phyloP scores from a whole-genome alignment of 345 rosid genomes.

The Salix dunnii region DNA sequence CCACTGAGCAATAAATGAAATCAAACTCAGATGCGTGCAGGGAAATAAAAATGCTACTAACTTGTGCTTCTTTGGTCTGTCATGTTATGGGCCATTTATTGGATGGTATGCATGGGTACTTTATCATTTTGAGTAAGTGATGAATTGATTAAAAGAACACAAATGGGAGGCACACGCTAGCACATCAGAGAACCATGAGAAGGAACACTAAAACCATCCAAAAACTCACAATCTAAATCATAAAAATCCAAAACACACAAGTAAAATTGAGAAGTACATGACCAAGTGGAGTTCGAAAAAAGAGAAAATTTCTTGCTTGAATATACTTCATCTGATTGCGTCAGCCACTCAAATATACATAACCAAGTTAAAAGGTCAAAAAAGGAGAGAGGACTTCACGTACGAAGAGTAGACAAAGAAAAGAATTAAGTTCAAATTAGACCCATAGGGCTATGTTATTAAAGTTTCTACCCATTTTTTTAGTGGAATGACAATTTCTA shows the following conservation, averaged over 20 bases:
- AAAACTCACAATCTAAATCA: background rate
- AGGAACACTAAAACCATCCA: background rate
- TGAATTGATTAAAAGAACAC: background rate
- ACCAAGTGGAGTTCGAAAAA: background rate
- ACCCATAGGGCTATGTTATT: background rate
- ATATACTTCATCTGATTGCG: background rate
- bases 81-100: background rate
- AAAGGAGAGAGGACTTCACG: background rate
- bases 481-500: background rate
- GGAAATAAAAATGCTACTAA: background rate
- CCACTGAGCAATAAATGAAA: slow-evolving; percentile 57
- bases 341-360: background rate
- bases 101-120: background rate
- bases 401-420: background rate
- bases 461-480: background rate
- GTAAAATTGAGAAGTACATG: background rate
- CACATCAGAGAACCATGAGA: background rate
- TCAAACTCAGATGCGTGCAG: background rate
- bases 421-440: background rate
- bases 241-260: background rate
- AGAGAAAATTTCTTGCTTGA: too few relatives aligned
- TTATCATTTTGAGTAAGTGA: background rate
- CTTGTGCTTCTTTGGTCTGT: background rate
- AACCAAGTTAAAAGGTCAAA: background rate
- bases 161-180: background rate